A percentile compares a stretch with the other conserved stretches of the same genome.
Conservation (phyloP, 768 basidiomycete species). For the Suillus subaureus region DNA sequence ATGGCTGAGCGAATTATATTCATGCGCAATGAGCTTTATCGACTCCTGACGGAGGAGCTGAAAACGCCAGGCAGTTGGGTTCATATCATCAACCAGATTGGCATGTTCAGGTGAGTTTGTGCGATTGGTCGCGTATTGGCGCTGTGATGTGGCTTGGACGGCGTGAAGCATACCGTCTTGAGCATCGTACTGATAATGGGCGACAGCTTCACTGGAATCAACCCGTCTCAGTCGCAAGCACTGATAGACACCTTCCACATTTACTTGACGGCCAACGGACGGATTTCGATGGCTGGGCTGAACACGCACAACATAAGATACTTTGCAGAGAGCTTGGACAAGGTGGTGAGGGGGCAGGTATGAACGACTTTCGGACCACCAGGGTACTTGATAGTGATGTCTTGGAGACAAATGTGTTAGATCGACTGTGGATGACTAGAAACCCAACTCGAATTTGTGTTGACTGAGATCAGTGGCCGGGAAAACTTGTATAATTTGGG, state of each 20-base stretch:
- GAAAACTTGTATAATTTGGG: no score
- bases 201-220: slow-evolving; percentile 83
- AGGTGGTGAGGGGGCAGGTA: slow-evolving; percentile 55
- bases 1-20: slow-evolving; percentile 94
- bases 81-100: slow-evolving; percentile 96
- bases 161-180: neutral
- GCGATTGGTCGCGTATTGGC: neutral
- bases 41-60: slow-evolving; percentile 59
- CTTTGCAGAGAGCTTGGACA: slow-evolving; percentile 72
- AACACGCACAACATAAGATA: slow-evolving; percentile 79
- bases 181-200: slow-evolving; percentile 16
- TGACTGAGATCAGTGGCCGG: neutral
- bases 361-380: slow-evolving; percentile 17
- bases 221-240: slow-evolving; percentile 60
- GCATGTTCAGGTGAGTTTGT: slow-evolving; percentile 85
- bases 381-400: neutral
- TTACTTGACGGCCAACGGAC: slow-evolving; percentile 84
- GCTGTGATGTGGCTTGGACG: neutral
- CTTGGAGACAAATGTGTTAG: neutral
- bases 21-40: slow-evolving; percentile 83
- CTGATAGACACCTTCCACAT: slow-evolving; percentile 76
- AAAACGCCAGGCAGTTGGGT: slow-evolving; percentile 92
- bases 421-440: neutral
- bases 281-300: slow-evolving; percentile 94
- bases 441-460: neutral